Evolutionary conservation across 2,329 filamentous ascomycete species (phyloP).

Genomic region (Aspergillus tanneri): DNA sequence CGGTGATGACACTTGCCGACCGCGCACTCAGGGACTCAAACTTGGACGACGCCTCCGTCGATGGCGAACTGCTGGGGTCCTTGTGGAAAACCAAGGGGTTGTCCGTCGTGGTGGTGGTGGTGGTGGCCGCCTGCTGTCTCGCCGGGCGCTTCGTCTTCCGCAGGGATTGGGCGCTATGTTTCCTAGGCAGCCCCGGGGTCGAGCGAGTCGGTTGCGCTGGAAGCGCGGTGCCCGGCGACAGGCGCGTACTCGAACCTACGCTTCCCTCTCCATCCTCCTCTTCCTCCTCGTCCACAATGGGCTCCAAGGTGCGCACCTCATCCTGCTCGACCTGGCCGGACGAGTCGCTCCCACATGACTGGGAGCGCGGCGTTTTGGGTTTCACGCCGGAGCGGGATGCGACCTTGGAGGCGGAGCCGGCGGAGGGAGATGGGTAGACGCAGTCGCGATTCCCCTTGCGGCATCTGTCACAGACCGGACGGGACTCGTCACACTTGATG

Average conservation of each 20-base stretch:
- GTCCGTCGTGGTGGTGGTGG: slow-evolving; percentile 28
- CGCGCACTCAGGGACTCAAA: slow-evolving; percentile 38
- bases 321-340: slow-evolving; percentile 50
- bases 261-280: slow-evolving; percentile 29
- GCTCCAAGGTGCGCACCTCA: slow-evolving; percentile 40
- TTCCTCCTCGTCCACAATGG: slow-evolving; percentile 44
- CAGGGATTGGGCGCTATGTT: slow-evolving; percentile 33
- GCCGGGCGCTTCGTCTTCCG: slow-evolving; percentile 27
- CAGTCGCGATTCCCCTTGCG: slow-evolving; percentile 90
- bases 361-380: slow-evolving; percentile 37
- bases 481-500: slow-evolving; percentile 91
- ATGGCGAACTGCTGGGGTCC: slow-evolving; percentile 53
- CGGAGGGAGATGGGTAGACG: slow-evolving; percentile 69
- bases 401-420: slow-evolving; percentile 43
- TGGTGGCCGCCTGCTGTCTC: slow-evolving; percentile 18
- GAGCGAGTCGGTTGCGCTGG: slow-evolving; percentile 18
- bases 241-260: slow-evolving; percentile 22
- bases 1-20: slow-evolving; percentile 32
- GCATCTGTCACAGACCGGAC: slow-evolving; percentile 85
- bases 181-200: slow-evolving; percentile 25
- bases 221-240: slow-evolving; percentile 21
- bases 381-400: slow-evolving; percentile 45
- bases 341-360: slow-evolving; percentile 50
- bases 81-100: slow-evolving; percentile 42
- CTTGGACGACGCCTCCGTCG: slow-evolving; percentile 48